A percentile compares a stretch with the other conserved stretches of the same genome.
Evolutionary conservation across 805 yeast genomes (phyloP).

Genomic region (Schwanniomyces polymorphus): DNA sequence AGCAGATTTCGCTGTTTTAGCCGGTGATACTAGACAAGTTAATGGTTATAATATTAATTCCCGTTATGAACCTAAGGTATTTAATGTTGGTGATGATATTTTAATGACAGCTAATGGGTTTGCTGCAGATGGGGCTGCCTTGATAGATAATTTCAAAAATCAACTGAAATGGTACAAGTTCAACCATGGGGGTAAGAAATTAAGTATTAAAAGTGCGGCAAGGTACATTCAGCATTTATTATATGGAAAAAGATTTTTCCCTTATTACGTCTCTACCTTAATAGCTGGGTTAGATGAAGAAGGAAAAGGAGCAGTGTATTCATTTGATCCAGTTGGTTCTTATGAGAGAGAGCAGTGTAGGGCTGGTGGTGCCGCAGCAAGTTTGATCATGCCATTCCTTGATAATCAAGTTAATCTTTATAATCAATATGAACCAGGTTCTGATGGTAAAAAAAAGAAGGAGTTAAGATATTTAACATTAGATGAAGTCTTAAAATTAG

Average conservation of each 20-base stretch:
- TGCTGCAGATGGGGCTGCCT: conserved; percentile 90
- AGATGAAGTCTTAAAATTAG: conserved; percentile 85
- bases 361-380: conserved; percentile 97
- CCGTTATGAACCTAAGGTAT: conserved; percentile 87
- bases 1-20: conserved; percentile 92
- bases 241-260: conserved; percentile 93
- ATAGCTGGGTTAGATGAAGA: conserved; percentile 90
- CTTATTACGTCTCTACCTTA: conserved; percentile 93
- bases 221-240: conserved; percentile 86
- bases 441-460: conserved; percentile 65
- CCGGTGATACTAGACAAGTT: conserved; percentile 98
- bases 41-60: conserved; percentile 92
- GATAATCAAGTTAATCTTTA: conserved; percentile 97
- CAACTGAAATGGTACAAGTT: conserved; percentile 91
- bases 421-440: conserved; percentile 83
- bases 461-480: conserved; percentile 63
- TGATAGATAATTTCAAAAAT: conserved; percentile 70
- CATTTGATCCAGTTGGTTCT: conserved; percentile 97
- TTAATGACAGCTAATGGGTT: conserved; percentile 93
- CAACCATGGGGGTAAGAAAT: conserved; percentile 68
- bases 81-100: conserved; percentile 83
- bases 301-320: conserved; percentile 93
- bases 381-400: conserved; percentile 93
- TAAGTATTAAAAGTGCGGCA: conserved; percentile 75
- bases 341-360: conserved; percentile 97